Evolutionary conservation across 75 land plant genomes (phyloP).

Genomic region (Selaginella tamariscina): DNA sequence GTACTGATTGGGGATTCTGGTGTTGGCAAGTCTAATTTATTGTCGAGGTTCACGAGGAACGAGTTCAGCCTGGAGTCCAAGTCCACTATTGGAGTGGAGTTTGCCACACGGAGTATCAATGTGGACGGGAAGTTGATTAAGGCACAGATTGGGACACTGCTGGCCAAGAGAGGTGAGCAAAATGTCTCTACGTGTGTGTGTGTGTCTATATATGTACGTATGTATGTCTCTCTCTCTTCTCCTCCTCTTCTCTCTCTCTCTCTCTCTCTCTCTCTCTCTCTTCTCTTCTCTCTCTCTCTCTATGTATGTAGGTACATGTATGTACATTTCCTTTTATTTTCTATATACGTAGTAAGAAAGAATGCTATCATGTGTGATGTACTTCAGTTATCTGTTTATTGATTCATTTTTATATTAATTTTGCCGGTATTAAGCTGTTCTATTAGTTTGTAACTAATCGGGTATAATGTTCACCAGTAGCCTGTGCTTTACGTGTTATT

Average conservation of each 20-base stretch:
- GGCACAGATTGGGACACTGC: neutral
- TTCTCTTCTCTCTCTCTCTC: neutral
- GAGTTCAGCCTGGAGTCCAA: neutral
- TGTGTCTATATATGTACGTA: neutral
- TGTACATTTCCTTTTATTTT: too few species aligned
- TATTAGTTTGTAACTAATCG: too few species aligned
- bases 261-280: neutral
- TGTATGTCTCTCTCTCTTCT: neutral
- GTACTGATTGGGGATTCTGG: conserved; percentile 56
- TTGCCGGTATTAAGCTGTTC: too few species aligned
- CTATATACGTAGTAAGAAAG: too few species aligned
- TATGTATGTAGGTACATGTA: too few species aligned
- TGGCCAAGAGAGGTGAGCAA: neutral
- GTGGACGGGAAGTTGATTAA: neutral
- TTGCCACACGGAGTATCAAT: neutral
- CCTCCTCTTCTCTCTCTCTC: neutral
- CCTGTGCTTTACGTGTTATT: too few species aligned
- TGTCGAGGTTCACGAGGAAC: conserved; percentile 21
- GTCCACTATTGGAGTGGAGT: neutral
- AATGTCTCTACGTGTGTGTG: too few species aligned
- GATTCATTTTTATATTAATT: too few species aligned
- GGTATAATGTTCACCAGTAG: too few species aligned
- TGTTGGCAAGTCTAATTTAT: conserved; percentile 43
- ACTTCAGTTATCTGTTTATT: too few species aligned
- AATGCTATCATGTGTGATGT: too few species aligned